These are phyloP conservation scores for Eucalyptus marginata DNA, from an alignment of 345 rosid species.

Conservation along the genomic window DNA sequence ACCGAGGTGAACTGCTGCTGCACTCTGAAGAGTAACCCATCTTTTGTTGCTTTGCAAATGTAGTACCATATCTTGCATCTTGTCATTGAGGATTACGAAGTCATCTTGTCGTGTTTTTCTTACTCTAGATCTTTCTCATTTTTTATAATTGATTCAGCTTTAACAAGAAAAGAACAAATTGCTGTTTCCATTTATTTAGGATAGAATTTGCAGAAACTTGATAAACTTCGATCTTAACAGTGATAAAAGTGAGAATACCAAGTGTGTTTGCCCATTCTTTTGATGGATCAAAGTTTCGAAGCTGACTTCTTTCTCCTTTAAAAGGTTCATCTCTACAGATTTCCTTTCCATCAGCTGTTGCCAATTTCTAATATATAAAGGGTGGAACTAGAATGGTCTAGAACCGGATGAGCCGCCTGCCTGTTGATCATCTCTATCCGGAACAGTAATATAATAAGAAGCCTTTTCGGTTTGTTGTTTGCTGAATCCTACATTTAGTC, in stretches of 20 bases:
- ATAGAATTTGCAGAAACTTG: neutral
- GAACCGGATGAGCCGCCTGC: fast-evolving
- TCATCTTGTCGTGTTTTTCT: neutral
- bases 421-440: neutral
- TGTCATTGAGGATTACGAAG: neutral
- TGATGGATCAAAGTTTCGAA: neutral
- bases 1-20: constrained; percentile 29
- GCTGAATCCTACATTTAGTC: neutral
- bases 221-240: neutral
- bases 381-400: neutral
- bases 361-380: neutral
- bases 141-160: neutral
- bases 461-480: neutral
- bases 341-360: neutral
- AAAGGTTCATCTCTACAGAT: neutral
- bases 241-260: neutral
- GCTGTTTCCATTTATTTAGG: neutral
- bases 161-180: neutral
- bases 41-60: neutral
- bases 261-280: neutral
- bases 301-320: neutral
- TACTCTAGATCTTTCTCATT: neutral
- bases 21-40: neutral
- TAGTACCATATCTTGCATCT: neutral
- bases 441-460: neutral